Base-by-base conservation (phyloP, 208 protist species). In the Trypanosoma brucei region DNA sequence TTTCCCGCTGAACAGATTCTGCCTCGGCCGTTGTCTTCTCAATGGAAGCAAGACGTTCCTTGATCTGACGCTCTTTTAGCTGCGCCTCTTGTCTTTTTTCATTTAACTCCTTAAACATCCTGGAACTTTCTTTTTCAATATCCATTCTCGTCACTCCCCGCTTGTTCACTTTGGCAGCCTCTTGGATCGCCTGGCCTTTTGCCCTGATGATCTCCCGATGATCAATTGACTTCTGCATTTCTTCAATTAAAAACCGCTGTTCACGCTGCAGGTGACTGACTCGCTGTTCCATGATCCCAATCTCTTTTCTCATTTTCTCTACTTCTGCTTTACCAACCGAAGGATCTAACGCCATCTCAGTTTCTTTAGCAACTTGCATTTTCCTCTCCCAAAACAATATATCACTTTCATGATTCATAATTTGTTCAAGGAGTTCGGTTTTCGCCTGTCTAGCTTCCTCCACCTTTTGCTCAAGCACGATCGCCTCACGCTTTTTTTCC, bases 361-460 rank as follows among this genome's bases (percentile, higher is more conserved):
- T 98, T 79, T 98, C 96, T 22, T 92, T 92, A 38, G 93, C 91
- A 13, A 98, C 79, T 55, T 98, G 90, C 62, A 98, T 96, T 76
- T 98, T 98, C 55, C 94, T 79, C 63, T 98, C 91, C 94, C 95
- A 97, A 62, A 97, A 91, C 80, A 98, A 91, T 48, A 98, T 95
- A 72, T 98, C 88, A 4, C 92, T 75, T 78, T 98, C 93, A 54
- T 87, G 92, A 51, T 94, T 83, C 57, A 98, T 72, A 49, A 97
- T 88, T 46, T 96, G 84, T 57, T 96, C 71, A 30, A 96, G 35
- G 8, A 97, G 57, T 37, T 92, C 79, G 2, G 73, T 59, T 78
- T 97, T 97, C 38, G 73, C 65, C 45, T 86, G 67, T n/a, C 79
- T 60, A 33, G 82, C 83, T 33, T 91, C 85, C 34, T 89, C 83